Evolutionary conservation across 2,329 filamentous ascomycete genomes (phyloP).

Genomic region (Monosporascus sp.): DNA sequence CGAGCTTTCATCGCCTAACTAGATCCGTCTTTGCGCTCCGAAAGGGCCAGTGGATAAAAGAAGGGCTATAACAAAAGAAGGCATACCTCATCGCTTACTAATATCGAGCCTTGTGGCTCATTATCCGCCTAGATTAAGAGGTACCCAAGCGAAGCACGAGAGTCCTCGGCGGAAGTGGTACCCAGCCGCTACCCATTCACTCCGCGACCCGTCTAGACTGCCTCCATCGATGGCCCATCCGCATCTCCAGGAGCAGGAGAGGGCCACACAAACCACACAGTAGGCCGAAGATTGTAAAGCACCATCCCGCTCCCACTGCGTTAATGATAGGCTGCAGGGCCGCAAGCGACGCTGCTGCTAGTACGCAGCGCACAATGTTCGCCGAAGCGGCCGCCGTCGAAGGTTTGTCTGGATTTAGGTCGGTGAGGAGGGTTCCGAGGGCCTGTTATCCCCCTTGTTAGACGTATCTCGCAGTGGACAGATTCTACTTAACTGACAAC

Average conservation of each 20-base stretch:
- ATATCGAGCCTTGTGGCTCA: no score
- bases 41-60: no score
- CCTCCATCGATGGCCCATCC: constrained; percentile 8
- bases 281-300: constrained; percentile 17
- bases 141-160: no score
- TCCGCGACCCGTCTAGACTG: neutral
- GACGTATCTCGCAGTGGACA: neutral
- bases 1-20: no score
- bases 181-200: neutral
- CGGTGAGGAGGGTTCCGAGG: constrained; percentile 11
- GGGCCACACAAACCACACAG: constrained; percentile 11
- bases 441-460: neutral
- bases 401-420: constrained; percentile 12
- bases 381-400: constrained; percentile 18
- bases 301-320: constrained; percentile 14
- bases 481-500: constrained; percentile 3
- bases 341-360: constrained; percentile 12
- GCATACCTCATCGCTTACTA: no score
- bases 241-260: constrained; percentile 9
- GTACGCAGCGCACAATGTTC: constrained; percentile 16
- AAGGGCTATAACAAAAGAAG: no score
- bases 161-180: no score
- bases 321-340: constrained; percentile 14
- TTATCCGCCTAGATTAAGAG: no score
- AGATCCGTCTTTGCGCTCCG: no score